Conservation (phyloP, 306 rosid genomes). For the Pterocarpus santalinus region DNA sequence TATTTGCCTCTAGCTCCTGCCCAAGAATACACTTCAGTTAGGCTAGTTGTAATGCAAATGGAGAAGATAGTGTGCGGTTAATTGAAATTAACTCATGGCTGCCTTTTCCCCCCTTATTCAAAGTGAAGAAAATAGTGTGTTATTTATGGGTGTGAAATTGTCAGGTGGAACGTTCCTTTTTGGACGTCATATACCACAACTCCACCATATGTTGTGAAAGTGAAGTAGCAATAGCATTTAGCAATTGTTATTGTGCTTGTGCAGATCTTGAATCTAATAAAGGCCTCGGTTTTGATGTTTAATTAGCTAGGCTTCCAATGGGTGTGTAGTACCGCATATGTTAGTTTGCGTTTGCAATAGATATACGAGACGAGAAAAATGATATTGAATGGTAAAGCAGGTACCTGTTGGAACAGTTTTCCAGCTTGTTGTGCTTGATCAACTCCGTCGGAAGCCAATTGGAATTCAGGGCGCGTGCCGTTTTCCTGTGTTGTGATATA, state of each 20-base stretch:
- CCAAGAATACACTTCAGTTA: background rate
- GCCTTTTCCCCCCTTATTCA: background rate
- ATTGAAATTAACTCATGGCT: background rate
- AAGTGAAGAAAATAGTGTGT: background rate
- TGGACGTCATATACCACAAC: too few species aligned
- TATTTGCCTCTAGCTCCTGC: slow-evolving; percentile 70
- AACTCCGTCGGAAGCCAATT: slow-evolving; percentile 78
- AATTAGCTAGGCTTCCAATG: background rate
- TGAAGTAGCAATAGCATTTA: background rate
- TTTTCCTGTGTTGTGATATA: slow-evolving; percentile 63
- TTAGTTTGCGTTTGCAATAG: background rate
- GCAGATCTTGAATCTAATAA: background rate
- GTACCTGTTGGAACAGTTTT: slow-evolving; percentile 65
- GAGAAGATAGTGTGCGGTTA: background rate
- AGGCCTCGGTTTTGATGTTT: background rate
- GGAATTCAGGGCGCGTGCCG: slow-evolving; percentile 73
- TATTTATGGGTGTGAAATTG: too few species aligned
- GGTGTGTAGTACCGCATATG: background rate
- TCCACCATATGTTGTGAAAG: too few species aligned
- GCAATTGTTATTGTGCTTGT: background rate
- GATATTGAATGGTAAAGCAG: background rate
- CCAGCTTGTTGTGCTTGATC: slow-evolving; percentile 77
- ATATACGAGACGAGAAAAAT: background rate
- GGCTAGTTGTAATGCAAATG: background rate
- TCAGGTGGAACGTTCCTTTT: too few species aligned